A percentile compares a stretch with the other conserved stretches of the same genome.
phyloP scores from a whole-genome alignment of 805 yeast genomes.

The Cyberlindnera mrakii region DNA sequence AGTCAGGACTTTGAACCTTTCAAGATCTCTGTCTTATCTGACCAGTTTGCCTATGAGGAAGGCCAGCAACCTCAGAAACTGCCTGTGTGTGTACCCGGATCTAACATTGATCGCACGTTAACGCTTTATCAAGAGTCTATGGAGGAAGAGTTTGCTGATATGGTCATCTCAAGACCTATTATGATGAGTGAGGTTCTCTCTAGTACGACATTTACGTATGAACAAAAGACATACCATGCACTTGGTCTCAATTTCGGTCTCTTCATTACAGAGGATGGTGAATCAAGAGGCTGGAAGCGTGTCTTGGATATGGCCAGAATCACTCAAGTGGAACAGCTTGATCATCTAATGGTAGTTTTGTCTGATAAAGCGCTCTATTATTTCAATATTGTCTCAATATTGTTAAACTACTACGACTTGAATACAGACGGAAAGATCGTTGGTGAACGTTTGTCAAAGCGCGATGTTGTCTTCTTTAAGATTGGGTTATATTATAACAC shows the following conservation, averaged over 20 bases:
- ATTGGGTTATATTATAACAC: conserved; percentile 65
- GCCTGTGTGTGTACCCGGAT: conserved; percentile 46
- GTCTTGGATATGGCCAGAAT: conserved; percentile 48
- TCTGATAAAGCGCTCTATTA: conserved; percentile 55
- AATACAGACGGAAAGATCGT: conserved; percentile 30
- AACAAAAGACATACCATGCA: conserved; percentile 40
- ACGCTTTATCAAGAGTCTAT: conserved; percentile 28
- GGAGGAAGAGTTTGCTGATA: conserved; percentile 18
- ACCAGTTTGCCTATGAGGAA: conserved; percentile 61
- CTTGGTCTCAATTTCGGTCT: conserved; percentile 64
- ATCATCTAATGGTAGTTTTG: conserved; percentile 50
- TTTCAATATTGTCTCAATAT: conserved; percentile 55
- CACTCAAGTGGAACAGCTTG: conserved; percentile 54
- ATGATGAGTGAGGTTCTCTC: conserved; percentile 36
- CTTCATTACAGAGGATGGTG: conserved; percentile 34
- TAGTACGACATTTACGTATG: conserved; percentile 39
- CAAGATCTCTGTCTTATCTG: conserved; percentile 44
- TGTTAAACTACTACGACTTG: conserved; percentile 48
- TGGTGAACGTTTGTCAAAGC: conserved; percentile 45
- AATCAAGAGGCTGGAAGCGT: conserved; percentile 46
- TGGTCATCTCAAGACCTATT: conserved; percentile 25
- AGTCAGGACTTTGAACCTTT: conserved; percentile 47
- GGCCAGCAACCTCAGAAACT: conserved; percentile 43
- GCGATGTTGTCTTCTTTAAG: conserved; percentile 55
- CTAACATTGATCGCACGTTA: conserved; percentile 42